Evolutionary conservation across 345 rosid genomes (phyloP).

Genomic region (Alliaria petiolata): DNA sequence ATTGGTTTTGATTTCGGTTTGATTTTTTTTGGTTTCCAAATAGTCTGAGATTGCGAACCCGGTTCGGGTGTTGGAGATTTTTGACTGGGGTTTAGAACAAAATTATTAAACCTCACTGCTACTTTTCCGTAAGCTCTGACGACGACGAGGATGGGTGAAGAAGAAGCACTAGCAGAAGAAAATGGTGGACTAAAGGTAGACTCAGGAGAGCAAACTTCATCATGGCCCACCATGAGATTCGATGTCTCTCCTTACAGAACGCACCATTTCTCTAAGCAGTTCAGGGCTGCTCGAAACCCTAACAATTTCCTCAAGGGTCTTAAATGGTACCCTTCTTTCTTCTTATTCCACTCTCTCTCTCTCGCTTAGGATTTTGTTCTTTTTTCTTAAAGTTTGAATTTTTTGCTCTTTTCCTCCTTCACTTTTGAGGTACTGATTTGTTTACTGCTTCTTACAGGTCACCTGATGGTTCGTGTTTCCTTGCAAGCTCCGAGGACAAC

Average conservation of each 20-base stretch:
- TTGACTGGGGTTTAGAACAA: background rate
- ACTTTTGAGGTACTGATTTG: background rate
- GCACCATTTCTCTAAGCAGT: constrained; percentile 67
- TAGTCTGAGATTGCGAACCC: background rate
- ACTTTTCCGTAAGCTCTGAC: background rate
- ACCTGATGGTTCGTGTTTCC: constrained; percentile 89
- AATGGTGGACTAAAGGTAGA: constrained; percentile 32
- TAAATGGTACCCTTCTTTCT: constrained; percentile 53
- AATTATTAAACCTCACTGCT: background rate
- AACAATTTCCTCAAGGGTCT: constrained; percentile 92
- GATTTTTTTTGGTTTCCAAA: no score
- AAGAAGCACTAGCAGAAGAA: constrained; percentile 18
- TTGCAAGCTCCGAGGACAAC: constrained; percentile 77
- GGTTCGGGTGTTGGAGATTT: background rate
- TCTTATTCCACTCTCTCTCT: background rate
- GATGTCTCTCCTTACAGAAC: constrained; percentile 62
- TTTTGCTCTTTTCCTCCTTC: background rate
- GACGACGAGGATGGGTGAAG: constrained; percentile 20
- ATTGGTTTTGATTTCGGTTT: constrained; percentile 11
- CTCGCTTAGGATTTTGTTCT: background rate
- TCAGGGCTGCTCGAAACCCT: constrained; percentile 49
- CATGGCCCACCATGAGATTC: constrained; percentile 58
- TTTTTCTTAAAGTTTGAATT: background rate
- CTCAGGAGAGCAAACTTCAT: constrained; percentile 25
- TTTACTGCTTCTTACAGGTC: constrained; percentile 54